Evolutionary conservation across 176 grass and related monocot genomes (phyloP), one percentile per base, ranked within the genome.

Genomic region (Triticum urartu): DNA sequence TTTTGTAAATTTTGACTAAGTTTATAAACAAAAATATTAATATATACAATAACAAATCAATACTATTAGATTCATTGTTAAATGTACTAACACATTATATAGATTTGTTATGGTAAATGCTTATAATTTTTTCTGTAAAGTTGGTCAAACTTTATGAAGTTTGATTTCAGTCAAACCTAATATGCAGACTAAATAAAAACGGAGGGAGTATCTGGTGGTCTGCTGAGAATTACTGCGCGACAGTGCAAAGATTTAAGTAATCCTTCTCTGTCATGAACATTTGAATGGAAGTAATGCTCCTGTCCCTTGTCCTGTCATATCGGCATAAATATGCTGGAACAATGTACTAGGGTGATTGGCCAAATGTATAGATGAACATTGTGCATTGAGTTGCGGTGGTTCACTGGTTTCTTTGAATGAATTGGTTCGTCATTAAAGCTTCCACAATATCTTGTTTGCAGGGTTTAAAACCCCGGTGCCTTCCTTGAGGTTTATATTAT

Each of bases 211-310:
- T 15, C 45, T 14, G 21, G 59, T 74, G 30, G 38, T 85, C 61
- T 15, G 62, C 56, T 28, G 35, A 68, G 58, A 78, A 69, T 77
- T 56, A 60, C 52, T 74, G 84, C 68, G 45, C 81, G 18, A 58
- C n/a, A 78, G 43, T 69, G 47, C 15, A 71, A 86, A 40, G 50
- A 45, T 79, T 52, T 79, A 35, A 34, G 33, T 34, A 43, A 56
- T 79, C 63, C 63, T 64, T 26, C 47, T 71, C 7, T 65, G 26
- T 34, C 18, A 20, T 79, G 4, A 89, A 22, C 39, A 79, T 79
- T 86, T 90, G 58, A 74, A 64, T 83, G 69, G 73, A 73, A 86
- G 72, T 79, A 86, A 84, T 59, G 36, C 47, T 68, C 36, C 21
- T 85, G 89, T 87, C 62, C 17, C 11, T 21, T 88, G 89, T 88